These are phyloP conservation scores for Sporothrix brasiliensis DNA, from an alignment of 2,329 filamentous ascomycete genomes.

Conservation along the genomic window DNA sequence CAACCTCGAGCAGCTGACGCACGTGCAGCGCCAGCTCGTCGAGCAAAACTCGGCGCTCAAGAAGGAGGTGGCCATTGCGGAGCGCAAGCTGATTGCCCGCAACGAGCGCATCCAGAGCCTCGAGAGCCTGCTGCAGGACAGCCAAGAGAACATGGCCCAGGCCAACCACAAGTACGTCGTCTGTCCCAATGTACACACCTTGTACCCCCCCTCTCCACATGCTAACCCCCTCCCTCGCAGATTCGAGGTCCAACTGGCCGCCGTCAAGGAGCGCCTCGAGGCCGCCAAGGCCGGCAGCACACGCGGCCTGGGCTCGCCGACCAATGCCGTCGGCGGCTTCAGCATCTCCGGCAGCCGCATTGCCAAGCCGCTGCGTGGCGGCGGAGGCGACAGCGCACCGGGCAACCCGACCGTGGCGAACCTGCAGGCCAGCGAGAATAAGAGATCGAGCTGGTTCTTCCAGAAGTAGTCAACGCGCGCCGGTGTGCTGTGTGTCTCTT, in stretches of 20 bases:
- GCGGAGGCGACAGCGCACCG: conserved; percentile 51
- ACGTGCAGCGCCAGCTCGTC: conserved; percentile 95
- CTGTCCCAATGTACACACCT: background rate
- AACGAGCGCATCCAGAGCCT: conserved; percentile 97
- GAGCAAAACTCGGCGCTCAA: conserved; percentile 97
- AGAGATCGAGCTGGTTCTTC: conserved; percentile 61
- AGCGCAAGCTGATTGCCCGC: conserved; percentile 92
- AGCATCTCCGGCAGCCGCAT: conserved; percentile 72
- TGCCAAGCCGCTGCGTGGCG: conserved; percentile 69
- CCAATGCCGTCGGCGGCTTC: conserved; percentile 63
- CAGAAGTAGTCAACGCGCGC: conserved; percentile 32
- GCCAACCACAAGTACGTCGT: conserved; percentile 87
- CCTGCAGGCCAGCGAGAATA: conserved; percentile 65
- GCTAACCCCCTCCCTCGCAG: conserved; percentile 50
- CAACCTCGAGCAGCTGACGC: conserved; percentile 95
- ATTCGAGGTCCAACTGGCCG: conserved; percentile 94
- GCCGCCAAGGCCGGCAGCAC: conserved; percentile 91
- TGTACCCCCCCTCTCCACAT: background rate
- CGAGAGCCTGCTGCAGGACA: conserved; percentile 89
- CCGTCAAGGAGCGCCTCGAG: conserved; percentile 96
- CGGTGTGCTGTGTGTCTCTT: background rate
- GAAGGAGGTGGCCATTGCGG: conserved; percentile 98
- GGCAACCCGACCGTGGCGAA: conserved; percentile 60
- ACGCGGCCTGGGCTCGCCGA: conserved; percentile 71
- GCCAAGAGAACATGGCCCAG: conserved; percentile 95